Percentiles rank a stretch among this genome's conserved stretches.
Conservation (phyloP, 2,329 filamentous ascomycete species). For the Fonsecaea monophora region DNA sequence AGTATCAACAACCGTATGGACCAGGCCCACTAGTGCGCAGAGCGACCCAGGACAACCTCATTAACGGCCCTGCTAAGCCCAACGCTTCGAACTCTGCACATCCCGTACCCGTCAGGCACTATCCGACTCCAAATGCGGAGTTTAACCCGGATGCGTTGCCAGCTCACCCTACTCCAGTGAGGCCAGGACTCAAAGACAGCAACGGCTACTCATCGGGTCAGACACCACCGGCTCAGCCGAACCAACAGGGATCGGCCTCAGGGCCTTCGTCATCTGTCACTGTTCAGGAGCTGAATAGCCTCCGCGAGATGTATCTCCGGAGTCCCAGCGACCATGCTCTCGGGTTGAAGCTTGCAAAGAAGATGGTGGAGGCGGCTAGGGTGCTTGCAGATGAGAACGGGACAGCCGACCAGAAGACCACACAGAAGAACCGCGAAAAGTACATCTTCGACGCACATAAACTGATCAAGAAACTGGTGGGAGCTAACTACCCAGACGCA, state of each 20-base stretch:
- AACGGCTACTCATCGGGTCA: slow-evolving; percentile 33
- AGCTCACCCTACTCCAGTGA: slow-evolving; percentile 62
- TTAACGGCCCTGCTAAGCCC: slow-evolving; percentile 24
- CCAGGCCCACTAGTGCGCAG: slow-evolving; percentile 30
- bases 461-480: slow-evolving; percentile 84
- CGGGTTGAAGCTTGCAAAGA: slow-evolving; percentile 78
- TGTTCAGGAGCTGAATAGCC: slow-evolving; percentile 74
- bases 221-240: slow-evolving; percentile 11
- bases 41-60: slow-evolving; percentile 30
- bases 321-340: slow-evolving; percentile 75
- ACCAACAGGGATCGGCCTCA: slow-evolving; percentile 12
- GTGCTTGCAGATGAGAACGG: slow-evolving; percentile 78
- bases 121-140: slow-evolving; percentile 21
- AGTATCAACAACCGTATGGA: slow-evolving; percentile 30
- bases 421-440: slow-evolving; percentile 73
- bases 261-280: slow-evolving; percentile 65
- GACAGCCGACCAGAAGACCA: slow-evolving; percentile 70
- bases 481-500: slow-evolving; percentile 76
- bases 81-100: slow-evolving; percentile 30
- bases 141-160: slow-evolving; percentile 63
- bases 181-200: slow-evolving; percentile 50
- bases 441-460: slow-evolving; percentile 89
- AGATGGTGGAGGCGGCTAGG: slow-evolving; percentile 81
- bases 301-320: slow-evolving; percentile 72
- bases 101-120: slow-evolving; percentile 36